These are phyloP conservation scores for Aspergillus texensis DNA, from an alignment of 2,329 filamentous ascomycete species.

Conservation along the genomic window DNA sequence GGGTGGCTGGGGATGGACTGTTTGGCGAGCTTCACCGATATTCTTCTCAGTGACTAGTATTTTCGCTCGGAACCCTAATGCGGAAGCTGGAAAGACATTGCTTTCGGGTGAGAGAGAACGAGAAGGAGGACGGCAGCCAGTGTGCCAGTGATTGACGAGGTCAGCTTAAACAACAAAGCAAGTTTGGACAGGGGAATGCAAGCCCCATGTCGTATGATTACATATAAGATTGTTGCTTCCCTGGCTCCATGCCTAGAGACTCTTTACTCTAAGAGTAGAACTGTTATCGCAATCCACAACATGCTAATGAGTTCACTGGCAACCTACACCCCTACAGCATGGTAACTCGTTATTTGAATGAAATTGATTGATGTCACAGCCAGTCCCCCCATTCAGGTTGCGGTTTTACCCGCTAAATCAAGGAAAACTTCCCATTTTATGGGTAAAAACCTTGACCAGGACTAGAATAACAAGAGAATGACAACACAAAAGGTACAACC, in stretches of 20 bases:
- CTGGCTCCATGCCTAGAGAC: neutral
- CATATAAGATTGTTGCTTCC: neutral
- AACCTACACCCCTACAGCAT: neutral
- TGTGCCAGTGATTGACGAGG: neutral
- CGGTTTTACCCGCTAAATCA: conserved; percentile 7
- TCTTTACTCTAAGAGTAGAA: neutral
- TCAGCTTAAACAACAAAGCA: neutral
- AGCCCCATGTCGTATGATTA: neutral
- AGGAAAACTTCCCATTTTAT: conserved; percentile 19
- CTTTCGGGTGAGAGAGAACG: neutral
- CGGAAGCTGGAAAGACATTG: neutral
- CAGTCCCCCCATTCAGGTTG: conserved; percentile 21
- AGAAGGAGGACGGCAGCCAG: neutral
- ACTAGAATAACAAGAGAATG: neutral
- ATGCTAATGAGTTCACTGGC: neutral
- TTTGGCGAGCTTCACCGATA: neutral
- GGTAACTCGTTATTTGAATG: neutral
- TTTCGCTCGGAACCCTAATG: neutral
- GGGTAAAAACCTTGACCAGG: conserved; percentile 25
- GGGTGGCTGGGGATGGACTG: neutral
- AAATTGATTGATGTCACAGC: conserved; percentile 2
- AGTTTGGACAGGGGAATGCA: neutral
- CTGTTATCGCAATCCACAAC: neutral
- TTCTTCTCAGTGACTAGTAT: neutral
- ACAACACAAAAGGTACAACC: neutral